Base-by-base conservation (phyloP, 208 protist species). In the Naegleria gruberi region DNA sequence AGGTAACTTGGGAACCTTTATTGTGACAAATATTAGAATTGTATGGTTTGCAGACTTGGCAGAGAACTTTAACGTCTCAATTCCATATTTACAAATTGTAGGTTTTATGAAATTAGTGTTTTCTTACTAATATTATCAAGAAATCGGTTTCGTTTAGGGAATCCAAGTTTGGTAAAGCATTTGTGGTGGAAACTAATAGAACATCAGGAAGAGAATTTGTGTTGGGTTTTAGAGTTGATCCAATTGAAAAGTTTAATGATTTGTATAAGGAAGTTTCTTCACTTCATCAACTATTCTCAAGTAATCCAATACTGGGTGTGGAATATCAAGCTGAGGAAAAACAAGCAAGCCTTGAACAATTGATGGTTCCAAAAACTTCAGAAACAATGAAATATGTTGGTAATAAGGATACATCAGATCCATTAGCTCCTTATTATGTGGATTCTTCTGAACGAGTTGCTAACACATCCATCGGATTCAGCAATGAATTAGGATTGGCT, bases 41-140 rank as follows among this genome's bases (percentile, higher is more conserved):
- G 97, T 98, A 12, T 99, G 98, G 98, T 96, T 96, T 89, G 95
- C 96, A 0, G 93, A 94, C 47, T 86, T 93, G 10, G 90, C 93
- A 2, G 94, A 96, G 74, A 95, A 96, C 92, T 98, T 98, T 90
- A 99, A 99, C 93, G 96, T 98, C 40, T 97, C 94, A 42, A 97
- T 99, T 81, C 98, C 98, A 34, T 98, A 98, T 89, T 82, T 98
- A 34, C 97, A 99, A 91, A 93, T 98, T 37, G 83, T 87, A 87
- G 55, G 44, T 77, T 34, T 51, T 84, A 45, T 45, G 26, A 86
- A 86, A 51, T 45, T 12, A 55, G 15, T 55, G 46, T 55, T 15
- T 55, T 5, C 15, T 55, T 5, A 55, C 46, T 55, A 55, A 5
- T 55, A 55, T 15, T 55, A 19, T 15, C 81, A 47, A 87, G 83